Conservation (phyloP, 2,329 filamentous ascomycete species). For the Stachybotrys chartarum region DNA sequence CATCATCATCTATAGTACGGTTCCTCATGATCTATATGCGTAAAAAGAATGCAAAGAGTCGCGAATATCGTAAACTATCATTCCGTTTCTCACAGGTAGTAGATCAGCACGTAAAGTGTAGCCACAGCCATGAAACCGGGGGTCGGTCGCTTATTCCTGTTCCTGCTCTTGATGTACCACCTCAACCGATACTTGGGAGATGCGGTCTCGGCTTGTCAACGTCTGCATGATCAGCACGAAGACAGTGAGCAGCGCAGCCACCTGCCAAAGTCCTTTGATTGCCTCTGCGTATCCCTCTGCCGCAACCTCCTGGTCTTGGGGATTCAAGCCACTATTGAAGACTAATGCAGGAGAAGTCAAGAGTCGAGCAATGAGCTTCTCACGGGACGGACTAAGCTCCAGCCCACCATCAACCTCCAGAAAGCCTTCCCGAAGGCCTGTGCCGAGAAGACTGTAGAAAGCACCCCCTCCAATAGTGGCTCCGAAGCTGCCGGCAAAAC, state of each 20-base stretch:
- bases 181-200: no score
- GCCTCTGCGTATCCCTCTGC: slow-evolving; percentile 40
- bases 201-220: slow-evolving; percentile 24
- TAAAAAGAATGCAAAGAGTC: no score
- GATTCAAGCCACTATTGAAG: slow-evolving; percentile 31
- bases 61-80: no score
- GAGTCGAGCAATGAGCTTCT: slow-evolving; percentile 36
- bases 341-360: slow-evolving; percentile 45
- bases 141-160: no score
- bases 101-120: no score
- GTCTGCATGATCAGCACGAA: slow-evolving; percentile 40
- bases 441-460: slow-evolving; percentile 56
- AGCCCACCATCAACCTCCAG: slow-evolving; percentile 31
- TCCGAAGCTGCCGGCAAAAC: slow-evolving; percentile 75
- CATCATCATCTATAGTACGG: no score
- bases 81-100: no score
- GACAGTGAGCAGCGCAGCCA: slow-evolving; percentile 35
- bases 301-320: slow-evolving; percentile 36
- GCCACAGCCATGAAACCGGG: no score
- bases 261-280: slow-evolving; percentile 37
- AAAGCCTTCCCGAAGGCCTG: slow-evolving; percentile 51
- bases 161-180: no score
- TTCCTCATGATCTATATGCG: no score
- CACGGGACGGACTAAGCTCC: slow-evolving; percentile 22
- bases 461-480: slow-evolving; percentile 72